These are phyloP conservation scores for Leptographium wingfieldii DNA, from an alignment of 2,329 filamentous ascomycete species.

Conservation along the genomic window DNA sequence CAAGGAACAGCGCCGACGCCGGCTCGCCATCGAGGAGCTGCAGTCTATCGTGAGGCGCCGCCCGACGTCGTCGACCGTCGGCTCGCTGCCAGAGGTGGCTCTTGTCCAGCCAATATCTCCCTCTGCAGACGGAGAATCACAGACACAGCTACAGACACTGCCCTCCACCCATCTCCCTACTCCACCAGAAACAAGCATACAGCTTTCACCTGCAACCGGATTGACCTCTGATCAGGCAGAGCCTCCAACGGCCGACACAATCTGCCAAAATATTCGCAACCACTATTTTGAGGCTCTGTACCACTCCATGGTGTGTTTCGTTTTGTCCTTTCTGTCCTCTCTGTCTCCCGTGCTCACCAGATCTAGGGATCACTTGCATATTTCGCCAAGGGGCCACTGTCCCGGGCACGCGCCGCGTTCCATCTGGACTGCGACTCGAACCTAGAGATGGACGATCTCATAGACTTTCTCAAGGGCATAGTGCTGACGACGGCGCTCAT, in stretches of 20 bases:
- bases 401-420: slow-evolving; percentile 60
- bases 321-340: slow-evolving; percentile 5
- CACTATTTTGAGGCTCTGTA: slow-evolving; percentile 50
- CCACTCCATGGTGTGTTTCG: slow-evolving; percentile 42
- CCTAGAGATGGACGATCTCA: slow-evolving; percentile 48
- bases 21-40: slow-evolving; percentile 49
- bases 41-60: slow-evolving; percentile 47
- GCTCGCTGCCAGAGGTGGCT: not conserved
- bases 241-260: slow-evolving; percentile 32
- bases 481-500: slow-evolving; percentile 54
- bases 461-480: slow-evolving; percentile 56
- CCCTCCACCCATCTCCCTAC: not conserved
- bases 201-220: not conserved
- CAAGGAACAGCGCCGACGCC: slow-evolving; percentile 40
- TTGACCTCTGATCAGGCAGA: not conserved
- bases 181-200: slow-evolving; percentile 13
- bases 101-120: not conserved
- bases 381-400: slow-evolving; percentile 71
- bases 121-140: not conserved
- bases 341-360: not conserved
- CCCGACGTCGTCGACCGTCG: slow-evolving; percentile 23
- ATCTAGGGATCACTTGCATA: slow-evolving; percentile 62
- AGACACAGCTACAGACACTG: not conserved
- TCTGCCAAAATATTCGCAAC: slow-evolving; percentile 44
- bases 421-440: slow-evolving; percentile 48